These are phyloP conservation scores for Nigrograna mackinnonii DNA, from an alignment of 2,329 filamentous ascomycete genomes.

Conservation along the genomic window DNA sequence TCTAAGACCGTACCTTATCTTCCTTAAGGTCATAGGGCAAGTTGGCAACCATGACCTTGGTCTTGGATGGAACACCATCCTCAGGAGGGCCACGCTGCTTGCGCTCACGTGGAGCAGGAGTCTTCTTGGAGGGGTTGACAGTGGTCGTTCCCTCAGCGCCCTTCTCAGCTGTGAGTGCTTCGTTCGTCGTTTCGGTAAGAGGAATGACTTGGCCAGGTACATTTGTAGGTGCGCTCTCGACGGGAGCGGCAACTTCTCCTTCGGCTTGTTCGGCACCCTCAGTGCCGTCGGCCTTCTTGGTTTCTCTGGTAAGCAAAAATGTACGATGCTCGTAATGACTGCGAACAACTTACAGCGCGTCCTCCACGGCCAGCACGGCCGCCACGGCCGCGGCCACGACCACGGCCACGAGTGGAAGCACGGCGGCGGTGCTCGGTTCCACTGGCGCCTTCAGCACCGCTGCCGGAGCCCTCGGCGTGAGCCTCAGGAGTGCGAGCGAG, in stretches of 20 bases:
- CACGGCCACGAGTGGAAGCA: slow-evolving; percentile 58
- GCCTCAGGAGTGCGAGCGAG: slow-evolving; percentile 96
- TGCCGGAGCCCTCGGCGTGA: slow-evolving; percentile 71
- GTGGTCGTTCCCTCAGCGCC: slow-evolving; percentile 49
- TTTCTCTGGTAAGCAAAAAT: neutral
- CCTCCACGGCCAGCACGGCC: slow-evolving; percentile 66
- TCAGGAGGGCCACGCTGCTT: slow-evolving; percentile 93
- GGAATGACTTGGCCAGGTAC: slow-evolving; percentile 55
- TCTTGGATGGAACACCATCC: slow-evolving; percentile 97
- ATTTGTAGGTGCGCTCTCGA: slow-evolving; percentile 50
- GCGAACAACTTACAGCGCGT: slow-evolving; percentile 61
- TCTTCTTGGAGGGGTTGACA: slow-evolving; percentile 48
- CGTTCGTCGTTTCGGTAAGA: slow-evolving; percentile 56
- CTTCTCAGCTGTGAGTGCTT: slow-evolving; percentile 58
- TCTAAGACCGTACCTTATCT: slow-evolving; percentile 73
- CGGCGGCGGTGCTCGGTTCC: slow-evolving; percentile 65
- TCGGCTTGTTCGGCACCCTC: slow-evolving; percentile 45
- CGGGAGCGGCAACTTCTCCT: slow-evolving; percentile 52
- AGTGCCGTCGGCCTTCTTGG: slow-evolving; percentile 51
- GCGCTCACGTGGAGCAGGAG: slow-evolving; percentile 56
- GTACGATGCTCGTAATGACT: slow-evolving; percentile 14
- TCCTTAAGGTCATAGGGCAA: slow-evolving; percentile 97
- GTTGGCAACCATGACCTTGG: slow-evolving; percentile 99
- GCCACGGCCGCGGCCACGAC: slow-evolving; percentile 64
- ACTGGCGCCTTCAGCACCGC: slow-evolving; percentile 73